Evolutionary conservation across 1,284 basidiomycete genomes (phyloP), one percentile per base, ranked within the genome.

Genomic region (Pyrrhoderma lamaoense): DNA sequence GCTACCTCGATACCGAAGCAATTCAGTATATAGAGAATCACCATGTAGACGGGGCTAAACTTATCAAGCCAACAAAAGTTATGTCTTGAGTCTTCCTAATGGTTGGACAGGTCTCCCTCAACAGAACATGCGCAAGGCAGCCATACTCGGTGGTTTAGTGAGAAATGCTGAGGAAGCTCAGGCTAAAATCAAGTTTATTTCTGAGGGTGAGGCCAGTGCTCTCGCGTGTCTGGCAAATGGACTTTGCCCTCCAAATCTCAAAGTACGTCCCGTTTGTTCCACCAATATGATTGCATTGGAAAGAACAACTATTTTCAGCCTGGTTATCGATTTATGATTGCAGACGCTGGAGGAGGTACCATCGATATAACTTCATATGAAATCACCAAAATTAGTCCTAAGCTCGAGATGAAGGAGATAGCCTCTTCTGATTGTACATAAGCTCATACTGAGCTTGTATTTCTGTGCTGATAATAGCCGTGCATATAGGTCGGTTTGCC

Each of bases 21-120:
- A 73, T 75, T 36, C 77, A 70, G 34, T 87, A 84, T 64, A 85
- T 89, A 63, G 73, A 72, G 54, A 81, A 87, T 56, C 87, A 83
- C 11, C 83, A 88, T 59, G 82, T 79, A 13, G 80, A 82, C 56
- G 83, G 84, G 0, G 0, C 66, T 67, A 23, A 67, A 71, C n/a
- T 64, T 86, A 1, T 87, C 84, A 82, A 60, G 61, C 73, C 39
- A 72, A 79, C 58, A 72, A 84, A 42, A 78, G 86, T 60, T 79
- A 86, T 57, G 82, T 88, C 3, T 65, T 88, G 40, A 80, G 78
- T 42, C 85, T 88, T 62, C 85, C 85, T 11, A 89, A 87, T 59
- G 85, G 85, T 5, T 88, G 85, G 85, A 84, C 86, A 60, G 85
- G 84, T n/a, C 79, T 80, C 1, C 85, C 87, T 59, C 85, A 88